phyloP scores from a whole-genome alignment of 2,329 filamentous ascomycete species.

The Penicillium capsulatum region DNA sequence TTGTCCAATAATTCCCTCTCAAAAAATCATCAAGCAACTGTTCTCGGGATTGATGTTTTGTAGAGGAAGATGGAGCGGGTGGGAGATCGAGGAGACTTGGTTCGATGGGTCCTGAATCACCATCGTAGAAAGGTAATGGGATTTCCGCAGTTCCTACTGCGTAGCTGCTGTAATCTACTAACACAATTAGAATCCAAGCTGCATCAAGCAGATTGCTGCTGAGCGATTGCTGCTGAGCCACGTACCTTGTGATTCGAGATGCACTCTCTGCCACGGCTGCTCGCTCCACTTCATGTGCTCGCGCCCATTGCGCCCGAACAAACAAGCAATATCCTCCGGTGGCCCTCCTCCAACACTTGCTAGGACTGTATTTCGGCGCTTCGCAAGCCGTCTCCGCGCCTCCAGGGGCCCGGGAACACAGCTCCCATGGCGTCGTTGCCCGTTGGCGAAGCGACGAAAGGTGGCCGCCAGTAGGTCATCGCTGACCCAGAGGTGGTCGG shows the following conservation, averaged over 20 bases:
- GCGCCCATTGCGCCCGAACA: constrained; percentile 42
- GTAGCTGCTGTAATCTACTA: constrained; percentile 20
- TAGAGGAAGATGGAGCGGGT: background rate
- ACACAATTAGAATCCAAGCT: background rate
- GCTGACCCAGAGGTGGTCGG: constrained; percentile 45
- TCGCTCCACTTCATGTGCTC: constrained; percentile 38
- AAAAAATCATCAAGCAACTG: constrained; percentile 18
- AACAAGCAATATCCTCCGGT: constrained; percentile 37
- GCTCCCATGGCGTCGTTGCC: constrained; percentile 55
- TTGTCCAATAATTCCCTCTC: constrained; percentile 14
- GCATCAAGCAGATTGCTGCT: background rate
- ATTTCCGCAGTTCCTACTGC: constrained; percentile 15
- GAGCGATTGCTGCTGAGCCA: too few relatives aligned
- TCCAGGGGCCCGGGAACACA: constrained; percentile 61
- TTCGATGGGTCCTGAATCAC: constrained; percentile 15
- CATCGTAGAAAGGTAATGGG: constrained; percentile 20
- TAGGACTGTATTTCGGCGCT: constrained; percentile 52
- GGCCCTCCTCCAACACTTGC: constrained; percentile 34
- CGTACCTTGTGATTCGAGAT: constrained; percentile 24
- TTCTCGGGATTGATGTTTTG: background rate
- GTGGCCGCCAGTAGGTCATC: constrained; percentile 44
- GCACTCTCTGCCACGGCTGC: constrained; percentile 22
- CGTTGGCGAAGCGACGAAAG: constrained; percentile 47
- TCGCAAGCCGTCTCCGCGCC: constrained; percentile 53
- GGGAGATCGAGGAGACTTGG: constrained; percentile 1